phyloP scores from a whole-genome alignment of 1,284 basidiomycete genomes.

The Trichosporon faecale region DNA sequence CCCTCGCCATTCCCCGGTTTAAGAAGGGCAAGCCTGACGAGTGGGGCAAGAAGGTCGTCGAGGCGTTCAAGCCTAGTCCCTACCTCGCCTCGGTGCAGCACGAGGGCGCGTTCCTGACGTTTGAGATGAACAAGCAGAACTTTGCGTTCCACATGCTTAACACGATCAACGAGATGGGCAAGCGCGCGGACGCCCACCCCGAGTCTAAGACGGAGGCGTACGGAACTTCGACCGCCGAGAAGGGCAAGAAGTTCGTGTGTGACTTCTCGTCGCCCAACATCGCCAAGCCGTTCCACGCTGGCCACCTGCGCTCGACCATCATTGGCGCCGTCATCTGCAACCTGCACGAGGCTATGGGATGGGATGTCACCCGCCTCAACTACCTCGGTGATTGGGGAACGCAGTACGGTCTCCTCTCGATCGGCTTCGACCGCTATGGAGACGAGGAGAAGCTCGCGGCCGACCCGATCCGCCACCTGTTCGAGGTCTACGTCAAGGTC shows the following conservation, averaged over 20 bases:
- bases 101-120: slow-evolving; percentile 79
- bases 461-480: slow-evolving; percentile 93
- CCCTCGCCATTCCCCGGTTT: slow-evolving; percentile 86
- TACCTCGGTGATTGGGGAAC: slow-evolving; percentile 95
- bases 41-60: slow-evolving; percentile 69
- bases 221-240: slow-evolving; percentile 69
- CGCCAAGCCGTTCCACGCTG: slow-evolving; percentile 98
- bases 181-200: slow-evolving; percentile 36
- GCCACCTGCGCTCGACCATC: slow-evolving; percentile 93
- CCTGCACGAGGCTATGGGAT: slow-evolving; percentile 87
- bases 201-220: slow-evolving; percentile 59
- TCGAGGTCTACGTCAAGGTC: slow-evolving; percentile 89
- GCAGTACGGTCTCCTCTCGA: slow-evolving; percentile 81
- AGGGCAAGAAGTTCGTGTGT: slow-evolving; percentile 62
- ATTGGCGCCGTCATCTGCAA: slow-evolving; percentile 93
- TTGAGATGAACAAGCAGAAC: slow-evolving; percentile 64
- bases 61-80: slow-evolving; percentile 57
- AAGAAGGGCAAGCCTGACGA: slow-evolving; percentile 78
- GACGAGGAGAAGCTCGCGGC: slow-evolving; percentile 75
- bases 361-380: slow-evolving; percentile 87
- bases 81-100: slow-evolving; percentile 59
- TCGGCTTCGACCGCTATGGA: slow-evolving; percentile 90
- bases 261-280: slow-evolving; percentile 97
- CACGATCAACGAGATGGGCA: slow-evolving; percentile 72
- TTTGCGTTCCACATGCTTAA: slow-evolving; percentile 74